phyloP scores from a whole-genome alignment of 1,284 basidiomycete species.

The Chiua sp. region DNA sequence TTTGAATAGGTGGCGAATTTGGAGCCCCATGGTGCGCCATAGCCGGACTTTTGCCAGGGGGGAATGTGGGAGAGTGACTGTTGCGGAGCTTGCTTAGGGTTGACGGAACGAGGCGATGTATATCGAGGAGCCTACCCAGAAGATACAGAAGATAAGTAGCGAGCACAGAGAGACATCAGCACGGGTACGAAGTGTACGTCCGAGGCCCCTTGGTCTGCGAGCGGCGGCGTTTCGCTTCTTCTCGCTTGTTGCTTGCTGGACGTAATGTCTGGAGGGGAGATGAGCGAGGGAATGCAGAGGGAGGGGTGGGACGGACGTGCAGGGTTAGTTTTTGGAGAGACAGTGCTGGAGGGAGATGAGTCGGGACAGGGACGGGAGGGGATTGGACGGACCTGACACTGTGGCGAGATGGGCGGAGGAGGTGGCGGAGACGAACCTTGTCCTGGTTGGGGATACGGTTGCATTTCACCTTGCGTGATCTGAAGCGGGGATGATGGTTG shows the following conservation, averaged over 20 bases:
- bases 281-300: slow-evolving; percentile 28
- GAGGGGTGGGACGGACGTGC: slow-evolving; percentile 64
- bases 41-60: slow-evolving; percentile 37
- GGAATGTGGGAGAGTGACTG: slow-evolving; percentile 37
- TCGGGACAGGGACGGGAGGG: slow-evolving; percentile 3
- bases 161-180: slow-evolving; percentile 26
- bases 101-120: slow-evolving; percentile 19
- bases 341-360: slow-evolving; percentile 62
- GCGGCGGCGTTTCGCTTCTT: slow-evolving; percentile 69
- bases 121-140: slow-evolving; percentile 38
- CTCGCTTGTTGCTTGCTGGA: slow-evolving; percentile 82
- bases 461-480: slow-evolving; percentile 84
- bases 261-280: slow-evolving; percentile 59
- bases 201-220: slow-evolving; percentile 65
- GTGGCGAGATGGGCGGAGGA: slow-evolving; percentile 10
- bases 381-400: slow-evolving; percentile 66
- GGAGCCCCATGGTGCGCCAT: slow-evolving; percentile 38
- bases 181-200: slow-evolving; percentile 33
- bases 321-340: slow-evolving; percentile 79
- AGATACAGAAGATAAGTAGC: slow-evolving; percentile 40
- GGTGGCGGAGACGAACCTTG: slow-evolving; percentile 58
- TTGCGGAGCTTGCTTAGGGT: slow-evolving; percentile 32
- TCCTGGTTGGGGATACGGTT: slow-evolving; percentile 77
- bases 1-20: slow-evolving; percentile 56
- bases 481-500: slow-evolving; percentile 35